A percentile compares a stretch with the other conserved stretches of the same genome.
phyloP scores from a whole-genome alignment of 1,284 basidiomycete species.

The Anthracocystis setariae region DNA sequence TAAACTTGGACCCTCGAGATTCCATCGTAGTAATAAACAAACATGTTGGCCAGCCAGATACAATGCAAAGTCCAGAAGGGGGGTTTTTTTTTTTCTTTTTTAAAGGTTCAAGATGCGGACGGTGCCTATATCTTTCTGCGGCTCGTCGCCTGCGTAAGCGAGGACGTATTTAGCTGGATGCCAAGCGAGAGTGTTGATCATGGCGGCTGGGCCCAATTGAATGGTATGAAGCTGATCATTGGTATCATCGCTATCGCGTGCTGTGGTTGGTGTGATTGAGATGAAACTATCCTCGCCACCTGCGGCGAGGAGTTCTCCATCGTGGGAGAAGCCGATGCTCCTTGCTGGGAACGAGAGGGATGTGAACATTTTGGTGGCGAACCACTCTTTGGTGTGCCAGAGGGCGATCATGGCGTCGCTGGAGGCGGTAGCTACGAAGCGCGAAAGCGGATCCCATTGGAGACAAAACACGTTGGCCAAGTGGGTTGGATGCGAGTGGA shows the following conservation, averaged over 20 bases:
- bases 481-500: constrained; percentile 45
- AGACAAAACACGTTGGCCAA: constrained; percentile 61
- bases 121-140: constrained; percentile 14
- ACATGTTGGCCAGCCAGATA: too few species aligned
- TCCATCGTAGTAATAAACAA: too few species aligned
- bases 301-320: constrained; percentile 60
- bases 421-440: constrained; percentile 54
- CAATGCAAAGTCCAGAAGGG: too few species aligned
- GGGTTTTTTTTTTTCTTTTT: background rate
- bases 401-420: constrained; percentile 53
- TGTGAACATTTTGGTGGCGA: constrained; percentile 38
- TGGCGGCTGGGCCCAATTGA: constrained; percentile 4
- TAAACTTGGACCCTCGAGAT: constrained; percentile 3
- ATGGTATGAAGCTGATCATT: constrained; percentile 44
- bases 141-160: constrained; percentile 59
- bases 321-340: constrained; percentile 58
- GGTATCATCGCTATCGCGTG: background rate
- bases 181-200: constrained; percentile 57
- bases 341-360: constrained; percentile 46
- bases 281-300: constrained; percentile 61
- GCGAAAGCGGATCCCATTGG: constrained; percentile 48
- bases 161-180: constrained; percentile 53
- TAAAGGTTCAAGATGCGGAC: constrained; percentile 31
- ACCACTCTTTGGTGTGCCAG: constrained; percentile 52
- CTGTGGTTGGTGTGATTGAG: constrained; percentile 21